Evolutionary conservation across 495 filamentous ascomycete genomes (phyloP).

Genomic region (Acidiella bohemica): DNA sequence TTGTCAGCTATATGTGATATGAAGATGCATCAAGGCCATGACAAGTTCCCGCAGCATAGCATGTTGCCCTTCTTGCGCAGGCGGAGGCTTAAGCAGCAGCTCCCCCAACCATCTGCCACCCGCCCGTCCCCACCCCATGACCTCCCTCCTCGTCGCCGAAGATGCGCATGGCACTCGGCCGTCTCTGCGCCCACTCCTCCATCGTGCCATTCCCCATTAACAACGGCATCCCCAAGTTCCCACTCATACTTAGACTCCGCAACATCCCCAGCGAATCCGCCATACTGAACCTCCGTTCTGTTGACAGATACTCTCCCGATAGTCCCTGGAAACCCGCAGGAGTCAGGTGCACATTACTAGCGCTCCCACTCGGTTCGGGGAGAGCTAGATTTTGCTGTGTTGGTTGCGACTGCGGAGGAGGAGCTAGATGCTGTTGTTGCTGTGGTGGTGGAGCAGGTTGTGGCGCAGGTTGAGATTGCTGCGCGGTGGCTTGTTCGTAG

Average conservation of each 20-base stretch:
- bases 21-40: not conserved
- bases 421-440: not conserved
- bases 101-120: not conserved
- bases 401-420: not conserved
- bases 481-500: slow-evolving; percentile 7
- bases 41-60: too few relatives aligned
- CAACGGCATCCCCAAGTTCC: slow-evolving; percentile 17
- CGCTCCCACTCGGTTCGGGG: not conserved
- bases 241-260: slow-evolving; percentile 12
- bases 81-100: not conserved
- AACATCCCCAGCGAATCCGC: slow-evolving; percentile 15
- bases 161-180: slow-evolving; percentile 14
- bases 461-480: not conserved
- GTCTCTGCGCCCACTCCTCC: slow-evolving; percentile 12
- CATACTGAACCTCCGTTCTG: slow-evolving; percentile 1
- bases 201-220: not conserved
- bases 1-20: not conserved
- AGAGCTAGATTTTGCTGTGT: not conserved
- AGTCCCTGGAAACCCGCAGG: too few relatives aligned
- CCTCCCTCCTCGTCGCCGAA: slow-evolving; percentile 15
- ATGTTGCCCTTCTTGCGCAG: not conserved
- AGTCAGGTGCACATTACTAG: not conserved
- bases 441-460: not conserved
- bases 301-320: not conserved
- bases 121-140: not conserved